Conservation (phyloP, 1,284 basidiomycete species). For the Kalmanozyma brasiliensis region DNA sequence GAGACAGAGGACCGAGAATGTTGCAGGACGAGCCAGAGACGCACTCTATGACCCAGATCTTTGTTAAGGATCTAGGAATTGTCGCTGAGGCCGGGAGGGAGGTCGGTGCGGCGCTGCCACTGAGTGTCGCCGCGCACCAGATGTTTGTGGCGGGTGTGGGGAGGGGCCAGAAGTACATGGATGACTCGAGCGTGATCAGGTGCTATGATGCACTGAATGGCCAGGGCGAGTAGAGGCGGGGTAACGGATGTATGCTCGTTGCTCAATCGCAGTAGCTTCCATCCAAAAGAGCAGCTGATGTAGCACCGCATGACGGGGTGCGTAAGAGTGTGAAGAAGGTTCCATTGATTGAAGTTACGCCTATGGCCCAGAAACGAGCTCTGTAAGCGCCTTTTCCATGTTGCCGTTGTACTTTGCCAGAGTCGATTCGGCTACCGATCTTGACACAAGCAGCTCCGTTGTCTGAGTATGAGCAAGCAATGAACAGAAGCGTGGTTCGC, state of each 20-base stretch:
- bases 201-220: conserved; percentile 34
- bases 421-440: conserved; percentile 42
- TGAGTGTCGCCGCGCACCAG: conserved; percentile 21
- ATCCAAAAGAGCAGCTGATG: neutral
- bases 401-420: conserved; percentile 50
- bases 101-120: conserved; percentile 18
- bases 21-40: conserved; percentile 26
- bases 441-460: conserved; percentile 41
- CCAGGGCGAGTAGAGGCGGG: neutral
- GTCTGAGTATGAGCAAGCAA: conserved; percentile 6
- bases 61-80: conserved; percentile 31
- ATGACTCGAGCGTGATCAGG: conserved; percentile 31
- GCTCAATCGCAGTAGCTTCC: too few relatives aligned
- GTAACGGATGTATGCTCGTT: neutral
- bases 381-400: conserved; percentile 38
- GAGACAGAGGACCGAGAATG: conserved; percentile 59
- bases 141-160: conserved; percentile 26
- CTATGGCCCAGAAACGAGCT: conserved; percentile 31
- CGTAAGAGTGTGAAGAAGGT: too few relatives aligned
- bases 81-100: conserved; percentile 21
- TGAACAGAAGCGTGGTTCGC: too few relatives aligned
- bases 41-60: conserved; percentile 22
- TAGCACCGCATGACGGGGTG: too few relatives aligned
- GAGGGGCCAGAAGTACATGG: conserved; percentile 14
- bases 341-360: neutral